These are phyloP conservation scores for Erodium texanum DNA, from an alignment of 441 rosid species.

Conservation along the genomic window DNA sequence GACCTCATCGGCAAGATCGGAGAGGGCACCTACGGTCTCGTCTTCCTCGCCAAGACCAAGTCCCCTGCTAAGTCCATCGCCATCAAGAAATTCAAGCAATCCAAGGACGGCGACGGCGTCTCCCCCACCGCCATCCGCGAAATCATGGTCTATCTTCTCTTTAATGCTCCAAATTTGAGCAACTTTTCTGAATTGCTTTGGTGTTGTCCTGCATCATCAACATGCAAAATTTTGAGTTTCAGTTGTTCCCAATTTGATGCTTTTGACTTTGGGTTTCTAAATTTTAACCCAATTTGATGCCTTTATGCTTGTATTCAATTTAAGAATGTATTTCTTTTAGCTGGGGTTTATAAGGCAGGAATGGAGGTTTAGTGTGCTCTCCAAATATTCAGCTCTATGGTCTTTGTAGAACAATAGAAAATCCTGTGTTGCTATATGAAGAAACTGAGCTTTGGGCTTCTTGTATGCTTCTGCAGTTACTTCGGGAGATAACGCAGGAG, in stretches of 20 bases:
- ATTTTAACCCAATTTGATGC: not conserved
- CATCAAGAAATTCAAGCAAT: slow-evolving; percentile 92
- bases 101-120: slow-evolving; percentile 96
- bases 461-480: slow-evolving; percentile 35
- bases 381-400: too few relatives aligned
- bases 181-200: too few relatives aligned
- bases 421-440: too few relatives aligned
- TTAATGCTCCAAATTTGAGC: not conserved
- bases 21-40: slow-evolving; percentile 94
- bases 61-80: slow-evolving; percentile 65
- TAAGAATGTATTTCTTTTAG: too few relatives aligned
- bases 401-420: too few relatives aligned
- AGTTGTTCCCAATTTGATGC: not conserved
- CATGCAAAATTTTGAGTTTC: too few relatives aligned
- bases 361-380: too few relatives aligned
- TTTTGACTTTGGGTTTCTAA: not conserved
- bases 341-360: too few relatives aligned
- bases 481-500: slow-evolving; percentile 85
- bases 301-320: too few relatives aligned
- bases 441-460: too few relatives aligned
- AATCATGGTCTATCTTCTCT: slow-evolving; percentile 37
- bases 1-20: slow-evolving; percentile 95
- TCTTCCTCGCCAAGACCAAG: slow-evolving; percentile 79
- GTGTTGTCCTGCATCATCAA: too few relatives aligned
- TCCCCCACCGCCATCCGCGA: slow-evolving; percentile 95